Evolutionary conservation across 306 rosid genomes (phyloP).

Genomic region (Acacia confusa): DNA sequence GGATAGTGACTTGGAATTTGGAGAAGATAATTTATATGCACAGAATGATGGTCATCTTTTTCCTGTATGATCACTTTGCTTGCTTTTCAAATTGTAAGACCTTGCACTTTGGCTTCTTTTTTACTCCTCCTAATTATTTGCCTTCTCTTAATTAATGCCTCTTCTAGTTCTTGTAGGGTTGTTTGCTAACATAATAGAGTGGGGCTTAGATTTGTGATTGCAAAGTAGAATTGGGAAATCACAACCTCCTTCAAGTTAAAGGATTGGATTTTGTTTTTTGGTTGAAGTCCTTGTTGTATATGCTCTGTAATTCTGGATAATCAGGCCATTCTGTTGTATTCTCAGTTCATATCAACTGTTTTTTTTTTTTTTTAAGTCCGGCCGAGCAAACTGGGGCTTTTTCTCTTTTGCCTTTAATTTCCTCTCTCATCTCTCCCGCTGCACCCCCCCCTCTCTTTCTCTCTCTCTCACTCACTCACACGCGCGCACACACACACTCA

Average conservation of each 20-base stretch:
- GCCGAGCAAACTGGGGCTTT: conserved; percentile 26
- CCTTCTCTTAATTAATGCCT: conserved; percentile 43
- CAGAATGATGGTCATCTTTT: conserved; percentile 43
- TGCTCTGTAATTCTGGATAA: conserved; percentile 54
- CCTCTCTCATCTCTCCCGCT: conserved; percentile 3
- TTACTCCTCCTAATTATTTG: conserved; percentile 33
- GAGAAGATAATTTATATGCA: conserved; percentile 50
- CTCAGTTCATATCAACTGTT: conserved; percentile 28
- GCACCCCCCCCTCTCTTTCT: conserved; percentile 7
- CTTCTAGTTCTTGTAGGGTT: conserved; percentile 48
- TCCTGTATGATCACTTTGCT: conserved; percentile 61
- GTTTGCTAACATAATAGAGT: conserved; percentile 33
- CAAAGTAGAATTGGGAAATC: conserved; percentile 32
- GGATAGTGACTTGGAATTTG: conserved; percentile 47
- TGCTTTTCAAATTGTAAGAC: conserved; percentile 46
- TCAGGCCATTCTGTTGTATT: conserved; percentile 54
- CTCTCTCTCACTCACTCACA: background rate
- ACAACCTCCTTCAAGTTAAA: conserved; percentile 31
- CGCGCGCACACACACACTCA: too few species aligned
- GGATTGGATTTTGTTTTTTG: conserved; percentile 30
- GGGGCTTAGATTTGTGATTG: conserved; percentile 42
- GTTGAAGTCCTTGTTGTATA: conserved; percentile 40
- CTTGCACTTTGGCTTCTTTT: conserved; percentile 28
- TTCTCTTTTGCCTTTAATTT: conserved; percentile 14
- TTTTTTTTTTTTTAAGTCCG: conserved; percentile 23